Evolutionary conservation across 257 asterid species (phyloP), one percentile per base, ranked within the genome.

Genomic region (Haberlea rhodopensis): DNA sequence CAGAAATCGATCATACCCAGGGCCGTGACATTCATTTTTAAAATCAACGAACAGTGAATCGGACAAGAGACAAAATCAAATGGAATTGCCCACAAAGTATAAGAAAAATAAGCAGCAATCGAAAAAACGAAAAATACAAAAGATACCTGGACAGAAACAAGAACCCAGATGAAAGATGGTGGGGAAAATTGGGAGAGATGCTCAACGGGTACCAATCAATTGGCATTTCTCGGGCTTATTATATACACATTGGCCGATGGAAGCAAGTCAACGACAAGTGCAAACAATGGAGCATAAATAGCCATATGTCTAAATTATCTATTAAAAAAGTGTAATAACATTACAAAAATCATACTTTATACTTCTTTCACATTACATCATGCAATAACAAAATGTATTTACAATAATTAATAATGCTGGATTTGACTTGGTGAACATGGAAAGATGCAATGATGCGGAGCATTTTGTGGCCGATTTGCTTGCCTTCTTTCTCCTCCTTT

Each of bases 181-280:
- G 45, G 8, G 15, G 21, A 28, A 21, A 27, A 9, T 57, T 15
- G 1, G 4, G 9, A 16, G 4, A 24, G 25, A 43, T 23, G 57
- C 45, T 25, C 26, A 26, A 28, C 29, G 53, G 15, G 68, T 18
- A 25, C 68, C 22, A 8, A 29, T 37, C 16, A 23, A 3, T 13
- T 24, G 56, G 19, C 11, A 4, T 28, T 28, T 3, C 1, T 0
- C 37, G 10, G 3, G 5, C 24, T 8, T 53, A 4, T 43, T 67
- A 57, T 67, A 67, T 57, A 57, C 65, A 3, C 22, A 66, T 25
- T 43, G 6, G 9, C 3, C 29, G 10, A 10, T 13, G 0, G 20
- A 4, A 43, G 6, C 7, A 20, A 13, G 64, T 66, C 71, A 66
- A 66, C 55, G 15, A 8, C 22, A 19, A 20, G 49, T 46, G 40